phyloP scores from a whole-genome alignment of 2,329 filamentous ascomycete species.

The Juglanconis oblonga region DNA sequence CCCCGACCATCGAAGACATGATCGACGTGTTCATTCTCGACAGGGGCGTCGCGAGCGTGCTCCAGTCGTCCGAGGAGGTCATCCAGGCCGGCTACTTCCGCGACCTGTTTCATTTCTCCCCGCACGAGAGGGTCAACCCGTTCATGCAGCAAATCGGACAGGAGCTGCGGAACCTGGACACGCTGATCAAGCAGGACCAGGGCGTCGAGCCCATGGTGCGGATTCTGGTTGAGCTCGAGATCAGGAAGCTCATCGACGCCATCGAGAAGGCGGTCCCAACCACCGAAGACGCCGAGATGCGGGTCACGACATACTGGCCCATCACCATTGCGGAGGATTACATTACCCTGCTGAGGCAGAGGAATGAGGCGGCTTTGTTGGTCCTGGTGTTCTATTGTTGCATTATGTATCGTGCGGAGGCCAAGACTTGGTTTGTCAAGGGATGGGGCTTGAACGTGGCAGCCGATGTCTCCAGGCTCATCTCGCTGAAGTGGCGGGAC shows the following conservation, averaged over 20 bases:
- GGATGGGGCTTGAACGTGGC: constrained; percentile 10
- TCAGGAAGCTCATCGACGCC: constrained; percentile 15
- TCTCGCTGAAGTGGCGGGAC: constrained; percentile 6
- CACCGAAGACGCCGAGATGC: constrained; percentile 21
- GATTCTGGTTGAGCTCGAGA: constrained; percentile 11
- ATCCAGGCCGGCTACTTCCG: constrained; percentile 23
- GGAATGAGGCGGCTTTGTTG: constrained; percentile 20
- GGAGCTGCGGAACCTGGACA: constrained; percentile 9
- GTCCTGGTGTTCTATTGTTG: constrained; percentile 25
- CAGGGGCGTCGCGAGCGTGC: constrained; percentile 29
- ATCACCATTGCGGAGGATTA: constrained; percentile 22
- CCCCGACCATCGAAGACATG: constrained; percentile 27
- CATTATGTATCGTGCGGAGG: constrained; percentile 21
- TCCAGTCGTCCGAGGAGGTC: constrained; percentile 23
- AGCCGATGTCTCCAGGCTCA: constrained; percentile 1
- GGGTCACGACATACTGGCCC: constrained; percentile 23
- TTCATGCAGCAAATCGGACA: constrained; percentile 7
- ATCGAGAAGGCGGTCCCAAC: constrained; percentile 15
- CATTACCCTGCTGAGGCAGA: constrained; percentile 20
- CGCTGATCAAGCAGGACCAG: constrained; percentile 4
- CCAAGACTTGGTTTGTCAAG: constrained; percentile 20
- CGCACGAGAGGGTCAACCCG: constrained; percentile 5
- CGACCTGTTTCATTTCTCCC: constrained; percentile 20
- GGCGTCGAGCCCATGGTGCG: constrained; percentile 1
- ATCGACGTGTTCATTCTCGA: constrained; percentile 31